These are phyloP conservation scores for Debaryomyces castellii DNA, from an alignment of 805 yeast genomes.

Conservation along the genomic window DNA sequence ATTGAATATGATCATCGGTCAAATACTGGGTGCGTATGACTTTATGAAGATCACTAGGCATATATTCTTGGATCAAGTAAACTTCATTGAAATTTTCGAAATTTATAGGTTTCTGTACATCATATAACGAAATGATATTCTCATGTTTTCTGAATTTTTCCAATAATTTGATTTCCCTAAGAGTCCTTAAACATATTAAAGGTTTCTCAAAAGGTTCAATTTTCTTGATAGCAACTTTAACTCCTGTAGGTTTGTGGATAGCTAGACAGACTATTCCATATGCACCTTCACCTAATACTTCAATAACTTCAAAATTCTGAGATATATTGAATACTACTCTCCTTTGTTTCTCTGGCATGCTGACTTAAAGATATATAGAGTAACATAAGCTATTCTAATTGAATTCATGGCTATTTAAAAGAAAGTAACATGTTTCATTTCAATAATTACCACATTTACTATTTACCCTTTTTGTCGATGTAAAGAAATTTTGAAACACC, in stretches of 20 bases:
- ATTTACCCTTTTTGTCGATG: background rate
- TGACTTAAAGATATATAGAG: background rate
- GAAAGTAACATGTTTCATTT: background rate
- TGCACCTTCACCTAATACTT: constrained; percentile 76
- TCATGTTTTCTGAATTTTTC: constrained; percentile 65
- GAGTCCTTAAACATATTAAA: constrained; percentile 65
- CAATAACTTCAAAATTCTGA: constrained; percentile 56
- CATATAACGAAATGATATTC: constrained; percentile 65
- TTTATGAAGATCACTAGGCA: constrained; percentile 73
- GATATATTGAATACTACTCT: constrained; percentile 57
- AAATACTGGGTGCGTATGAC: constrained; percentile 57
- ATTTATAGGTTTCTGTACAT: constrained; percentile 61
- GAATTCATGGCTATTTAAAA: background rate
- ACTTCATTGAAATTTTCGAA: constrained; percentile 68
- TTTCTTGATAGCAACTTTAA: constrained; percentile 74
- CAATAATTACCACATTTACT: background rate
- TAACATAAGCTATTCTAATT: background rate
- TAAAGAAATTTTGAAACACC: background rate
- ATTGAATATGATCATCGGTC: constrained; percentile 67
- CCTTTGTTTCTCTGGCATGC: constrained; percentile 4
- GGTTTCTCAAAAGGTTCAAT: constrained; percentile 69
- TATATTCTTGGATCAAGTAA: constrained; percentile 71
- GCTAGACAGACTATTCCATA: constrained; percentile 80
- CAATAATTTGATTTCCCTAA: constrained; percentile 67
- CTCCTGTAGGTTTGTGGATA: constrained; percentile 56